These are phyloP conservation scores for Fusarium sp. DNA, from an alignment of 2,329 filamentous ascomycete species.

Conservation along the genomic window DNA sequence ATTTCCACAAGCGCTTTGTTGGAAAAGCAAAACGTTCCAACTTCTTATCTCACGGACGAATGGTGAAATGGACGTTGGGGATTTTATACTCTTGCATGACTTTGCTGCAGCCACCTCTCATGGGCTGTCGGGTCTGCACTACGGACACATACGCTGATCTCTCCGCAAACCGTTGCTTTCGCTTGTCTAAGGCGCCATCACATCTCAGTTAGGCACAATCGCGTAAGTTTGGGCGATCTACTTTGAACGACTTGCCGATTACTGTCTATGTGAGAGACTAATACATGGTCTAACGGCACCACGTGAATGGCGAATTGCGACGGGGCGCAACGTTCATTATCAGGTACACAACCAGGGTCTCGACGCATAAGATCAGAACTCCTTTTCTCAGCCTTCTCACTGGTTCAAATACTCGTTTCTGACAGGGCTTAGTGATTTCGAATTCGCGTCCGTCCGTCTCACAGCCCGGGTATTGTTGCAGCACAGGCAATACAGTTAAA, in stretches of 20 bases:
- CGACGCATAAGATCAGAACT: neutral
- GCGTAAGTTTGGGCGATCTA: slow-evolving; percentile 27
- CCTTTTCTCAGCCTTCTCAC: neutral
- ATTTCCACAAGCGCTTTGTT: slow-evolving; percentile 12
- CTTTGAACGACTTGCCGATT: slow-evolving; percentile 9
- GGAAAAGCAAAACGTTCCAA: neutral
- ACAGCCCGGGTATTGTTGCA: neutral
- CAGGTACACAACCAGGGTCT: slow-evolving; percentile 20
- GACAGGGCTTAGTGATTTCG: neutral
- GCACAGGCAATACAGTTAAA: slow-evolving; percentile 10
- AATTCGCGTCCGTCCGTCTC: neutral
- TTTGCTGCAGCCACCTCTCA: neutral
- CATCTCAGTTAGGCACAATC: slow-evolving; percentile 45
- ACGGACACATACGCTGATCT: slow-evolving; percentile 28
- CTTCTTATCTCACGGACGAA: neutral
- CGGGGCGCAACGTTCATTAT: slow-evolving; percentile 13
- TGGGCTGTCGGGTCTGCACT: neutral
- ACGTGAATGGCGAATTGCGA: slow-evolving; percentile 36
- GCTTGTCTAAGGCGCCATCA: slow-evolving; percentile 32
- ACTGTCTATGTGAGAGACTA: slow-evolving; percentile 20
- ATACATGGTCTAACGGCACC: slow-evolving; percentile 36
- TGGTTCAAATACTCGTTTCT: neutral
- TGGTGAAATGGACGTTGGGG: neutral
- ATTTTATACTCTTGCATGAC: neutral
- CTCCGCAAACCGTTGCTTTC: slow-evolving; percentile 19